Evolutionary conservation across 495 filamentous ascomycete species (phyloP), one percentile per base, ranked within the genome.

Genomic region (Aspergillus biplanus): DNA sequence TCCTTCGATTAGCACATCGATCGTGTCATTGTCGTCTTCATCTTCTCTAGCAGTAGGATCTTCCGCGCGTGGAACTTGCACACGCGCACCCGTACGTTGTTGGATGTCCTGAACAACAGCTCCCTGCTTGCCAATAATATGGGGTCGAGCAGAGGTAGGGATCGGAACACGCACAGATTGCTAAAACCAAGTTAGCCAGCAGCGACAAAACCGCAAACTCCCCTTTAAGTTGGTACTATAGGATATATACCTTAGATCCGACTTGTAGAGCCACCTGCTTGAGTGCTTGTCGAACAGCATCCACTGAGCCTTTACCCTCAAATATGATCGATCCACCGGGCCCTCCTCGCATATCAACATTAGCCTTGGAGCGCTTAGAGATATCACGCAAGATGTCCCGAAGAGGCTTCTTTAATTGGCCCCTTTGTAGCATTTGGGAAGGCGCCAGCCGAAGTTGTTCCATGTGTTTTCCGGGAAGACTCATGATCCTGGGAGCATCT

Each of bases 111-210:
- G 92, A 68, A 99, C 91, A 44, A 88, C 93, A n/a, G 90, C 82
- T 58, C 96, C 96, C 73, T 89, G 86, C 56, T 89, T 91, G 70
- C 95, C 96, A 73, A 99, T 97, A 71, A 99, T 91, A 73, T 92
- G 87, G 13, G 92, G 83, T 52, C 92, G 87, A 6, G 91, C 85
- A 35, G 90, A 93, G 13, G 90, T 83, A 31, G 95, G 95, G 61
- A 99, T 89, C 4, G 91, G 82, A 32, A 97, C 82, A 62, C 85
- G 87, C 58, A 90, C 73, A 34, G 87, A 85, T 83, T 89, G 87
- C 90, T 93, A 67, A n/a, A 37, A 3, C 3, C 6, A 3, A 47
- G 13, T 61, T 57, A 63, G 60, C 44, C 21, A 44, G 11, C 3
- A 27, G 8, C 16, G 5, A 8, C 18, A 12, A n/a, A 16, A 47